A percentile compares a stretch with the other conserved stretches of the same genome.
These are phyloP conservation scores for Tylopilus balloui DNA, from an alignment of 768 basidiomycete species.

Conservation along the genomic window DNA sequence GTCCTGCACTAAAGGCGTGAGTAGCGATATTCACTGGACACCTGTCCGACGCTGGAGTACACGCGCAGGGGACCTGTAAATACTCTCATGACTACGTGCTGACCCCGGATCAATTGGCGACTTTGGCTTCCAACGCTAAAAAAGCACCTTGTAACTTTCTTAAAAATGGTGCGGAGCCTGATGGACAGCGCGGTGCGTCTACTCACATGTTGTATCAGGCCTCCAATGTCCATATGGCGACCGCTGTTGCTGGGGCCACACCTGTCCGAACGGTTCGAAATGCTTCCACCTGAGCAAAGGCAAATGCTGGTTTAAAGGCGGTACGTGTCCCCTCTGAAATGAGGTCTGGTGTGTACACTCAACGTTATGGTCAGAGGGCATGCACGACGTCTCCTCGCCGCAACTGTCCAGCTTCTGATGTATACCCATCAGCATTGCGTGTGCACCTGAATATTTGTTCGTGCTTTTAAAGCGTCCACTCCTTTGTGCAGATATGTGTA, in stretches of 20 bases:
- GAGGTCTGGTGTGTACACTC: background rate
- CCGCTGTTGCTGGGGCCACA: slow-evolving; percentile 79
- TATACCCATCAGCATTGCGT: slow-evolving; percentile 10
- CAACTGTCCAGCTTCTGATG: slow-evolving; percentile 17
- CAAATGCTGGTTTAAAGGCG: slow-evolving; percentile 86
- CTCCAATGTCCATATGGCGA: slow-evolving; percentile 72
- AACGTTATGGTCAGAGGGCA: slow-evolving; percentile 32
- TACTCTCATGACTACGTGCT: slow-evolving; percentile 80
- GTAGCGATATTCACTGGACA: slow-evolving; percentile 15
- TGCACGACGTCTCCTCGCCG: slow-evolving; percentile 32
- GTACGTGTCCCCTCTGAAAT: slow-evolving; percentile 29
- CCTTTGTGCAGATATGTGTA: slow-evolving; percentile 22
- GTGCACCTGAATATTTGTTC: slow-evolving; percentile 11
- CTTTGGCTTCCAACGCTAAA: slow-evolving; percentile 72
- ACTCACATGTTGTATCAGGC: slow-evolving; percentile 37
- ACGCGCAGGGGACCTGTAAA: slow-evolving; percentile 59
- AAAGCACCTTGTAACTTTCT: slow-evolving; percentile 84
- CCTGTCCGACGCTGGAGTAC: slow-evolving; percentile 14
- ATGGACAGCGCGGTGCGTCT: background rate
- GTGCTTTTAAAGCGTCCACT: slow-evolving; percentile 26
- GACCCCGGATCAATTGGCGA: slow-evolving; percentile 64
- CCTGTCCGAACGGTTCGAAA: slow-evolving; percentile 73
- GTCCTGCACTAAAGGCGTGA: slow-evolving; percentile 74
- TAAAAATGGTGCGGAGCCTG: slow-evolving; percentile 54
- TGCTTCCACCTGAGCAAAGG: slow-evolving; percentile 69